Base-by-base conservation (phyloP, 192 early-diverging fungal genomes). In the Entomortierella lignicola region DNA sequence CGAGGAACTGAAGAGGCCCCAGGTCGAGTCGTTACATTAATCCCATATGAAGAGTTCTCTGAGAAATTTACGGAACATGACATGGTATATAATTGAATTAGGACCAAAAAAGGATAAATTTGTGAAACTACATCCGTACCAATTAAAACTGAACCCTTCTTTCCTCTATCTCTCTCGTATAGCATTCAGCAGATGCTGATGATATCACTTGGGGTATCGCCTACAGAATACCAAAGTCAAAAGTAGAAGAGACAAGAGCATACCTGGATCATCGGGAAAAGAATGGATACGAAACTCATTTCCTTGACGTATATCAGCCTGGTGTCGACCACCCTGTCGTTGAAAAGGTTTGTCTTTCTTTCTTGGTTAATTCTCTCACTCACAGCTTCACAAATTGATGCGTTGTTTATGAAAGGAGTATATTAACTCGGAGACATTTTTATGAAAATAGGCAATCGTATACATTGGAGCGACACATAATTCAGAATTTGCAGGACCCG, bases 261-360 rank as follows among this genome's bases (percentile, higher is more conserved):
- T 93, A 96, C 50, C 72, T 98, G 53, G 95, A 96, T 61, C 89
- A 93, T 73, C 85, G 96, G 30, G 96, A 98, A 85, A 96, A 90
- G 86, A 93, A 94, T 69, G 96, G 96, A 4, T 98, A 98, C 64
- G 81, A 88, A 5, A 82, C 86, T 20, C 88, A 91, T 32, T 77
- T 84, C 42, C 81, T 89, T 13, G 85, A 91, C 27, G 89, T 95
- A 15, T 93, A 80, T 77, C 77, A 83, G 20, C 77, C 80, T 8
- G 70, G 64, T 4, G 61, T 29, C 11, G 56, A 59, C 20, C 67
- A 65, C 20, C 74, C 74, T 27, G 81, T 85, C n/a, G 85, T 93
- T 23, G 81, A 81, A 61, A 83, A 88, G 73, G 88, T 90, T 77
- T 54, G 72, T 31, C 10, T 21, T 4, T 34, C 55, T 21, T 1